Evolutionary conservation across 2,329 filamentous ascomycete genomes (phyloP).

Genomic region (Trichoderma atroviride): DNA sequence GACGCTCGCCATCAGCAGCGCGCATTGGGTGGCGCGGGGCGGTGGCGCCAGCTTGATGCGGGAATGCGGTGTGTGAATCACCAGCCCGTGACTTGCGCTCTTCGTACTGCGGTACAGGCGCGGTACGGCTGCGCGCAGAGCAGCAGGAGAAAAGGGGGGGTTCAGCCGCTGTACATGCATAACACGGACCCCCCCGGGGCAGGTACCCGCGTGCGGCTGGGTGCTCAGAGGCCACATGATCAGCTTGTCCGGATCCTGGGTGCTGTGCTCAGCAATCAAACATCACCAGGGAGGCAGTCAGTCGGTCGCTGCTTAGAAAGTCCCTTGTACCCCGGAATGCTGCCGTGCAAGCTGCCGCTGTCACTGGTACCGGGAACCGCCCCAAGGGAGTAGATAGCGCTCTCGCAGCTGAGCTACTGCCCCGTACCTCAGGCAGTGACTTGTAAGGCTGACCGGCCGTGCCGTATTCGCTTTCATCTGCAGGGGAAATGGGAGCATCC

Average conservation of each 20-base stretch:
- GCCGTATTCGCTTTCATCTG: slow-evolving; percentile 17
- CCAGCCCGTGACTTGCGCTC: background rate
- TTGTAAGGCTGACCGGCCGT: background rate
- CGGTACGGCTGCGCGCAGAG: background rate
- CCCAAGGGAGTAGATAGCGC: background rate
- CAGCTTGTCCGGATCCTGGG: slow-evolving; percentile 10
- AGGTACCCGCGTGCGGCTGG: background rate
- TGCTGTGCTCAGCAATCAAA: background rate
- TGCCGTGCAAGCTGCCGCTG: background rate
- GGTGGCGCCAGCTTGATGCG: slow-evolving; percentile 13
- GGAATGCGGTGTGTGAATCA: slow-evolving; percentile 20
- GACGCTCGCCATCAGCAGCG: slow-evolving; percentile 19
- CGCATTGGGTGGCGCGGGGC: slow-evolving; percentile 17
- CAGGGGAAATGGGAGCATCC: background rate
- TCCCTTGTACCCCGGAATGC: background rate
- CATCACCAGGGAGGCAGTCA: slow-evolving; percentile 1
- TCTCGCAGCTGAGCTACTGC: background rate
- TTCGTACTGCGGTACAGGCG: background rate
- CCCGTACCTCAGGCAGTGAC: background rate
- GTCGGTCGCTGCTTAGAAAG: background rate
- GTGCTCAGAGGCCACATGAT: slow-evolving; percentile 16
- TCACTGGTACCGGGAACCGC: background rate
- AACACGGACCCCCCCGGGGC: background rate
- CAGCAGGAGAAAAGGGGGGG: background rate
- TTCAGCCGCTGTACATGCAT: background rate